These are phyloP conservation scores for Vaccinium macrocarpon DNA, from an alignment of 148 eudicot species.

Conservation along the genomic window DNA sequence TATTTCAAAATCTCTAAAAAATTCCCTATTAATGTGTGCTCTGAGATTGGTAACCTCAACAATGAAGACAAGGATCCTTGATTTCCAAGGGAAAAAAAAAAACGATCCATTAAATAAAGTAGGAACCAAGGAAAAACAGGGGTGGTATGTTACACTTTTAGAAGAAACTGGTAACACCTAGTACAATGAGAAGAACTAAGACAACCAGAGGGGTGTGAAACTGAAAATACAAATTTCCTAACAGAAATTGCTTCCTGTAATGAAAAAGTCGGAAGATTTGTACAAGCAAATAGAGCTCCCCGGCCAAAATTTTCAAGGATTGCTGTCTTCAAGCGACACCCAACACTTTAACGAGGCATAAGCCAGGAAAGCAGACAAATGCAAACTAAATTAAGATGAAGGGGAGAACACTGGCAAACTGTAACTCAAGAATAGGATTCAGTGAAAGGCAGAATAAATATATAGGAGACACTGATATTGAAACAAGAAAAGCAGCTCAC, in stretches of 20 bases:
- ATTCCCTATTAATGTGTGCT: background rate
- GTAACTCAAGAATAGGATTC: background rate
- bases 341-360: background rate
- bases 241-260: background rate
- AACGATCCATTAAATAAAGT: background rate
- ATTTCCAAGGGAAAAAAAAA: background rate
- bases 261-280: background rate
- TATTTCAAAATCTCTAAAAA: background rate
- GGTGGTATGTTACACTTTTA: background rate
- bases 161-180: background rate
- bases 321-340: background rate
- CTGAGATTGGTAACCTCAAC: background rate
- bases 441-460: background rate
- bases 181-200: background rate
- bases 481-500: slow-evolving; percentile 22
- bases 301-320: background rate
- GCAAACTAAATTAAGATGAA: background rate
- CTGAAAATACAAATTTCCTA: background rate
- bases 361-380: slow-evolving; percentile 11
- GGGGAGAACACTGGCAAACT: background rate
- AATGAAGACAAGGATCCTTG: background rate
- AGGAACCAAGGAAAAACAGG: background rate
- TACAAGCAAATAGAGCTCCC: background rate
- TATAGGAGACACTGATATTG: background rate
- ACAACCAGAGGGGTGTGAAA: background rate